A percentile compares a stretch with the other conserved stretches of the same genome.
Conservation (phyloP, 2,329 filamentous ascomycete genomes). For the Herpotrichia juniperi region DNA sequence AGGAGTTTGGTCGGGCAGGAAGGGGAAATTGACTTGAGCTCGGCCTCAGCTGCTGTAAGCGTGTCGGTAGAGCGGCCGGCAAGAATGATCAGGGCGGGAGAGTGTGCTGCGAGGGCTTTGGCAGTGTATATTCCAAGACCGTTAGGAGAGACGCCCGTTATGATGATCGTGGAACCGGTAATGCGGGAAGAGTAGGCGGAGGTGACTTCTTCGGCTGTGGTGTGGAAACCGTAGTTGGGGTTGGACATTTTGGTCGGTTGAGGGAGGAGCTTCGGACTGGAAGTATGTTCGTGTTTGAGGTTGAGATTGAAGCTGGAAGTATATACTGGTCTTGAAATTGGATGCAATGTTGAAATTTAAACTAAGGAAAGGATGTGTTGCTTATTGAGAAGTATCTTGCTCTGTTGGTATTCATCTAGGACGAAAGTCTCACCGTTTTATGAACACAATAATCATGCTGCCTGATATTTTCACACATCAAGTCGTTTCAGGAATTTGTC, state of each 20-base stretch:
- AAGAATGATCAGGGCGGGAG: conserved; percentile 28
- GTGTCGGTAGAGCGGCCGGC: conserved; percentile 50
- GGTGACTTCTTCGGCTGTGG: conserved; percentile 20
- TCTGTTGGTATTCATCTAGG: no score
- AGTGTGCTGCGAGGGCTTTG: conserved; percentile 19
- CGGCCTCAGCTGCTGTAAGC: conserved; percentile 39
- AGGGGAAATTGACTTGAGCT: conserved; percentile 3
- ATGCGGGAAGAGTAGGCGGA: conserved; percentile 12
- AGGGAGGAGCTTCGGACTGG: not conserved
- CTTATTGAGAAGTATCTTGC: no score
- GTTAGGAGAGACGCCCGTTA: conserved; percentile 22
- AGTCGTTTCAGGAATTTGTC: not conserved
- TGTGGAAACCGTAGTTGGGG: conserved; percentile 8
- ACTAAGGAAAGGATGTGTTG: no score
- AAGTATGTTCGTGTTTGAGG: no score
- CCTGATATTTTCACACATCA: not conserved
- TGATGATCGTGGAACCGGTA: conserved; percentile 32
- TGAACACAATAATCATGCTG: not conserved
- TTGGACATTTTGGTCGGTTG: conserved; percentile 6
- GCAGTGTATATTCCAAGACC: conserved; percentile 23
- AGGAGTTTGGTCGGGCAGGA: conserved; percentile 33
- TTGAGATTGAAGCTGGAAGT: no score
- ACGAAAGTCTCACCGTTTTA: not conserved
- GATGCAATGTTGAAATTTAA: no score
- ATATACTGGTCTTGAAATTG: no score